Evolutionary conservation across 2,329 filamentous ascomycete genomes (phyloP).

Genomic region (Hypoxylon sp.): DNA sequence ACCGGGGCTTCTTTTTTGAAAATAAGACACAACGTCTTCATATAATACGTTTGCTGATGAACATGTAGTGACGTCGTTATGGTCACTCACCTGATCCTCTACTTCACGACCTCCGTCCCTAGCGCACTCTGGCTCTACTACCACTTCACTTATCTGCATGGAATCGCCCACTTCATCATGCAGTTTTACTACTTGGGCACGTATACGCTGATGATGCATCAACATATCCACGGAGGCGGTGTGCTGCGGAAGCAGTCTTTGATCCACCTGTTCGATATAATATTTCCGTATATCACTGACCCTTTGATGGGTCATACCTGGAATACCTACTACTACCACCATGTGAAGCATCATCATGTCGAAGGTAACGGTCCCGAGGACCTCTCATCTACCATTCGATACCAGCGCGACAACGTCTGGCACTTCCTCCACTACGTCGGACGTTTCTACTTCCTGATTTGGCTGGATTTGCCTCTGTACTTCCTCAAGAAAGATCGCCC

Average conservation of each 20-base stretch:
- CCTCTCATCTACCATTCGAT: slow-evolving; percentile 81
- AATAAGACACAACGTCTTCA: neutral
- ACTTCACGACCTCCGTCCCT: slow-evolving; percentile 77
- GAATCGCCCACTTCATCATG: slow-evolving; percentile 74
- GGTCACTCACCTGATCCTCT: slow-evolving; percentile 81
- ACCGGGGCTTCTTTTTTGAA: neutral
- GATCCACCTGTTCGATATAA: slow-evolving; percentile 67
- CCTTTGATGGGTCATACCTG: slow-evolving; percentile 87
- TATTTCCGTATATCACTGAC: slow-evolving; percentile 81
- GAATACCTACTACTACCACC: slow-evolving; percentile 89
- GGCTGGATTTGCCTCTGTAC: slow-evolving; percentile 82
- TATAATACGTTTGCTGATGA: slow-evolving; percentile 18
- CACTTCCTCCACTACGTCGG: slow-evolving; percentile 81
- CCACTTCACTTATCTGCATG: slow-evolving; percentile 78
- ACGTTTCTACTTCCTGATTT: slow-evolving; percentile 80
- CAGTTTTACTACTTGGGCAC: slow-evolving; percentile 78
- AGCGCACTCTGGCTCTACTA: slow-evolving; percentile 75
- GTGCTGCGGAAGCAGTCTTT: slow-evolving; percentile 68
- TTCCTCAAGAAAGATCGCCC: slow-evolving; percentile 75
- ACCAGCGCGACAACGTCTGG: slow-evolving; percentile 77
- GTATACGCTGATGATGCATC: slow-evolving; percentile 87
- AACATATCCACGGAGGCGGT: slow-evolving; percentile 85
- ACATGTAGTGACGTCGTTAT: slow-evolving; percentile 77
- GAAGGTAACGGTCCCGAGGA: slow-evolving; percentile 85
- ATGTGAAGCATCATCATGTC: slow-evolving; percentile 88